A percentile compares a stretch with the other conserved stretches of the same genome.
phyloP scores from a whole-genome alignment of 352 stramenopile species.

The Thraustotheca clavata region DNA sequence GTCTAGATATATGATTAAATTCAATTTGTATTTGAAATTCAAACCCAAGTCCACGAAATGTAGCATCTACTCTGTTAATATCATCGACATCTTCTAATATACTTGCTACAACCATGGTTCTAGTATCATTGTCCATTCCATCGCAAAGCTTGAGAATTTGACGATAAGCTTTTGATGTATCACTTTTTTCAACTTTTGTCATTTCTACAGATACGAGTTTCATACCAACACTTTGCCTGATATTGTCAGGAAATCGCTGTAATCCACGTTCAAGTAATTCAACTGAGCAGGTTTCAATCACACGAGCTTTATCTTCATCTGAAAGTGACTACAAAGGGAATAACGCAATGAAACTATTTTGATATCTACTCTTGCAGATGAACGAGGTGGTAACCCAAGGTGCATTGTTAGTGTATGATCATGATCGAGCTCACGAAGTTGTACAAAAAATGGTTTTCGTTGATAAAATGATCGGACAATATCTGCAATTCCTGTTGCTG shows the following conservation, averaged over 20 bases:
- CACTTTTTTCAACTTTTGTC: background rate
- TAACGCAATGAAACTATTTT: background rate
- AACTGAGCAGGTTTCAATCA: constrained; percentile 14
- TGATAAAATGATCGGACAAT: constrained; percentile 49
- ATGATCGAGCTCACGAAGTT: constrained; percentile 39
- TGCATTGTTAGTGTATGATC: constrained; percentile 10
- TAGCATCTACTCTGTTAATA: background rate
- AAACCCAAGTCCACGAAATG: constrained; percentile 4
- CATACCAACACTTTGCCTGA: background rate
- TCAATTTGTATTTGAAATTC: background rate
- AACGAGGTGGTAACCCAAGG: background rate
- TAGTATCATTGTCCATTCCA: constrained; percentile 1
- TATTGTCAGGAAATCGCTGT: constrained; percentile 5
- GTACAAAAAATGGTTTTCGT: constrained; percentile 63
- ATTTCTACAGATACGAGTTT: background rate
- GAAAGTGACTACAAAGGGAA: background rate
- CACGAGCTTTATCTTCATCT: constrained; percentile 12
- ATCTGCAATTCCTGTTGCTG: constrained; percentile 31
- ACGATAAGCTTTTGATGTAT: constrained; percentile 7
- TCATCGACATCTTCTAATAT: constrained; percentile 3
- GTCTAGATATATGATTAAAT: background rate
- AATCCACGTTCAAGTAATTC: constrained; percentile 7
- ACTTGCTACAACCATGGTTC: constrained; percentile 1
- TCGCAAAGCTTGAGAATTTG: constrained; percentile 4
- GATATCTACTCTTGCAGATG: background rate